phyloP scores from a whole-genome alignment of 2,329 filamentous ascomycete species.

The Rhexocercosporidium sp. region DNA sequence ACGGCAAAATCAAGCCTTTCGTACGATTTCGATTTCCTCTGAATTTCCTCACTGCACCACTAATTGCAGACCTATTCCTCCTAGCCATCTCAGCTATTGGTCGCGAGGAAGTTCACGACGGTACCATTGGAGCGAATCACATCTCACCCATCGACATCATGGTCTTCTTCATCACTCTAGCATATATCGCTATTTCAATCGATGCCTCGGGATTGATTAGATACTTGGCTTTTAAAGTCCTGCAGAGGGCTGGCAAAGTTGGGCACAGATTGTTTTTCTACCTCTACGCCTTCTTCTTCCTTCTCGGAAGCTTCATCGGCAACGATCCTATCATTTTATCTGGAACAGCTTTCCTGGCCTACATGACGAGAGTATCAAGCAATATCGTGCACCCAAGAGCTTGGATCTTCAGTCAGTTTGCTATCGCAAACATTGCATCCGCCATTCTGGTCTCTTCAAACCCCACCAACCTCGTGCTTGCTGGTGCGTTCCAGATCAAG shows the following conservation, averaged over 20 bases:
- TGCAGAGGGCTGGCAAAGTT: constrained; percentile 69
- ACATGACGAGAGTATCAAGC: constrained; percentile 75
- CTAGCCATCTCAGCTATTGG: constrained; percentile 73
- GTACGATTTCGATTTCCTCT: constrained; percentile 64
- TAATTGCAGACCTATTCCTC: constrained; percentile 74
- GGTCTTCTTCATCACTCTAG: constrained; percentile 74
- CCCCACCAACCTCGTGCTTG: constrained; percentile 76
- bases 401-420: constrained; percentile 76
- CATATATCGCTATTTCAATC: constrained; percentile 79
- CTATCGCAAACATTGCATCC: constrained; percentile 74
- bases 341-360: constrained; percentile 75
- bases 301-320: constrained; percentile 69
- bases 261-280: constrained; percentile 74
- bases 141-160: constrained; percentile 76
- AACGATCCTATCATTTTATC: constrained; percentile 79
- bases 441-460: constrained; percentile 80
- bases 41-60: constrained; percentile 73
- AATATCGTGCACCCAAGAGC: constrained; percentile 74
- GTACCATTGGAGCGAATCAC: constrained; percentile 67
- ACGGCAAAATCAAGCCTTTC: constrained; percentile 46
- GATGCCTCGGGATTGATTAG: constrained; percentile 76
- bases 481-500: constrained; percentile 73
- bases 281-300: constrained; percentile 75
- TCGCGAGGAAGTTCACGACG: constrained; percentile 68
- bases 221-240: constrained; percentile 71